These are phyloP conservation scores for Apiotrichum mycotoxinovorans DNA, from an alignment of 1,284 basidiomycete species.

Conservation along the genomic window DNA sequence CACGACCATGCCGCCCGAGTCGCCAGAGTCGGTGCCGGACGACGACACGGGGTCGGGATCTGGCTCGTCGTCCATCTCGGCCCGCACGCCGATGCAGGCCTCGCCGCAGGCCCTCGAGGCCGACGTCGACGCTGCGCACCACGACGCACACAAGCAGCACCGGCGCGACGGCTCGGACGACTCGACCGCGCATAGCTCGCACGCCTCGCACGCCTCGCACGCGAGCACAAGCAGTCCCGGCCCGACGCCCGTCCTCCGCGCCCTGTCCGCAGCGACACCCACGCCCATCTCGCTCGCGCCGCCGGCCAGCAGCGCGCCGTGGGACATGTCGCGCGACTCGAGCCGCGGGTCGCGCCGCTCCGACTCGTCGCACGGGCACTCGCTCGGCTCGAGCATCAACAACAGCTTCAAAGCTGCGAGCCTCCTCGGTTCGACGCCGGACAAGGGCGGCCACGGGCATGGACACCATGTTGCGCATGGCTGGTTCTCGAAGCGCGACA, in stretches of 20 bases:
- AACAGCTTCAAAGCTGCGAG: background rate
- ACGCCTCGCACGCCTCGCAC: background rate
- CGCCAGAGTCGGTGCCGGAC: background rate
- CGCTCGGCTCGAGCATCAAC: background rate
- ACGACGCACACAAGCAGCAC: background rate
- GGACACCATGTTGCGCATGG: too few relatives aligned
- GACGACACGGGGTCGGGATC: conserved; percentile 6
- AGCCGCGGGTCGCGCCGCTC: background rate
- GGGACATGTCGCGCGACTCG: conserved; percentile 1
- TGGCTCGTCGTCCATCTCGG: background rate
- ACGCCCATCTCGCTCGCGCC: background rate
- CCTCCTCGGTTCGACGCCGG: background rate
- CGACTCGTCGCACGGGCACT: background rate
- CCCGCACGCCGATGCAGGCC: background rate
- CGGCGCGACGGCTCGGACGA: background rate
- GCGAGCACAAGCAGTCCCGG: background rate
- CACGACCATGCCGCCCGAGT: background rate
- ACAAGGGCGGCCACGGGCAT: background rate
- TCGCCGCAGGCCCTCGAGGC: background rate
- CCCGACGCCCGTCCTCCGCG: background rate
- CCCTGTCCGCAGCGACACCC: background rate
- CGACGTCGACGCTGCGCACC: background rate
- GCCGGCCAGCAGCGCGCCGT: background rate
- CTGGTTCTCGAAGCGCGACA: background rate
- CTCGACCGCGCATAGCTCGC: background rate